Base-by-base conservation (phyloP, 73 alveolate genomes). In the Paramecium sonneborni region DNA sequence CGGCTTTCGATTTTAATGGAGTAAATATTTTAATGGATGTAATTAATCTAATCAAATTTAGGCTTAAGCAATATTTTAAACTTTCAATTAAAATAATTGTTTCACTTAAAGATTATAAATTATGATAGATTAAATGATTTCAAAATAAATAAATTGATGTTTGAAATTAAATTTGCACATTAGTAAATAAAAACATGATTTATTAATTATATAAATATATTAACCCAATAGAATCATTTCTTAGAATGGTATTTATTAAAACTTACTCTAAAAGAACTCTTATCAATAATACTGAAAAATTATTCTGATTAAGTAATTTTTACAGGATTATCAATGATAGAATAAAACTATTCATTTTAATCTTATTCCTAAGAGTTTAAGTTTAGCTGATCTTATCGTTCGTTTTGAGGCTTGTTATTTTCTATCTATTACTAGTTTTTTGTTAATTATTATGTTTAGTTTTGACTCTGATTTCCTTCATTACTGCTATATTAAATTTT, bases 1-100 rank as follows among this genome's bases (percentile, higher is more conserved):
- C 84, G 1, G 39, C 39, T 62, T 62, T 30, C 44, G 84, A 62
- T 62, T 62, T 62, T 32, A 62, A 62, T 62, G 39, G 48, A 32
- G 84, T 62, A 12, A 62, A 62, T 62, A 62, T 32, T 62, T 62
- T 62, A 62, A 62, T 62, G 84, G 84, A 62, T 62, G 84, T 62
- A 62, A 62, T 52, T 18, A 52, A n/a, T 18, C 8, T n/a, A 52
- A 18, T 52, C 11, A n/a, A n/a, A 52, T 52, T 52, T 52, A 52
- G 68, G 68, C 68, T 18, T 52, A 52, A 52, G 68, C 68, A 52
- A 52, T 52, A 52, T 52, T 52, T 52, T 52, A 52, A 52, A 52
- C 68, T 52, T 52, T 52, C 68, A 52, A 52, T 52, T 52, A 52
- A 52, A 52, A 52, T 52, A 52, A 52, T 52, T 52, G 68, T 52